Evolutionary conservation across 768 basidiomycete species (phyloP).

Genomic region (Xerocomus brunneocitrinus): DNA sequence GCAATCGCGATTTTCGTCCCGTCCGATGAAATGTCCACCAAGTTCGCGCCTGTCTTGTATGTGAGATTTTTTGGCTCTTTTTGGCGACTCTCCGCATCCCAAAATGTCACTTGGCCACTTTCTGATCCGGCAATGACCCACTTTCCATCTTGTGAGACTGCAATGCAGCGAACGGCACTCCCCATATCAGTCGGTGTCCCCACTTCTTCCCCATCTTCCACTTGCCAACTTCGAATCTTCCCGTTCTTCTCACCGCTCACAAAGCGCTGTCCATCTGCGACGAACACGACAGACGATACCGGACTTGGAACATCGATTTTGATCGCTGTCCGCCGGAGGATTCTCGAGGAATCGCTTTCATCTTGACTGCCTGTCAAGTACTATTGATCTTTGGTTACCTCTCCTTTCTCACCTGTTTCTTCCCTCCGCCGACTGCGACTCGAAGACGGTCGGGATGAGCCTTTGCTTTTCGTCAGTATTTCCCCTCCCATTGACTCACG

Average conservation of each 20-base stretch:
- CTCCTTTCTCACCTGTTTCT: too few relatives aligned
- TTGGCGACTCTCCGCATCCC: not conserved
- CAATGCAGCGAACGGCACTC: not conserved
- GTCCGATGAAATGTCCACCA: not conserved
- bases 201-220: not conserved
- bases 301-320: too few relatives aligned
- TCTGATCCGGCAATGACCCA: not conserved
- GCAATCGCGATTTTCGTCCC: not conserved
- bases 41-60: not conserved
- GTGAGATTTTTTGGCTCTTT: not conserved
- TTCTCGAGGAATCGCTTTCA: too few relatives aligned
- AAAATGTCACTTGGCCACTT: not conserved
- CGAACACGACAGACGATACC: not conserved
- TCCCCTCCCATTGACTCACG: too few relatives aligned
- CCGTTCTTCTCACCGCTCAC: not conserved
- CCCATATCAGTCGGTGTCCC: not conserved
- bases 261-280: not conserved
- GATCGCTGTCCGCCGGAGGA: too few relatives aligned
- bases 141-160: not conserved
- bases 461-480: too few relatives aligned
- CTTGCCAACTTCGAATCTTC: not conserved
- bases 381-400: too few relatives aligned
- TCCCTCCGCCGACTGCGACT: too few relatives aligned
- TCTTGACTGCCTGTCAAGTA: too few relatives aligned
- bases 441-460: too few relatives aligned